Evolutionary conservation across 2,329 filamentous ascomycete genomes (phyloP).

Genomic region (Lachnellula hyalina): DNA sequence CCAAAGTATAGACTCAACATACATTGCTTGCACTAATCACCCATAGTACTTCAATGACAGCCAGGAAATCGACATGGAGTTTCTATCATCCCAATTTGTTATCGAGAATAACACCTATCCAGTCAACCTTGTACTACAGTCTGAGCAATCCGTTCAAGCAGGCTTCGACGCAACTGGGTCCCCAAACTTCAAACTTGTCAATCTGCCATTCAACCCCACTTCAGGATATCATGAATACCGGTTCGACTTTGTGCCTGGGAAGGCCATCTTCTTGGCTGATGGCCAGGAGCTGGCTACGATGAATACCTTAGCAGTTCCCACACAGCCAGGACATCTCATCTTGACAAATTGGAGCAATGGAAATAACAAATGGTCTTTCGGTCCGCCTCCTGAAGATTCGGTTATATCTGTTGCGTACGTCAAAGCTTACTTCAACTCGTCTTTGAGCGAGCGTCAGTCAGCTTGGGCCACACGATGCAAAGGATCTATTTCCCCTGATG

Average conservation of each 20-base stretch:
- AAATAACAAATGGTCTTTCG: slow-evolving; percentile 63
- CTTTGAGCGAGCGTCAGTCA: slow-evolving; percentile 33
- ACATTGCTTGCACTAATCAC: background rate
- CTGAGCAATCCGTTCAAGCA: slow-evolving; percentile 48
- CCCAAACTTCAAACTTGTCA: slow-evolving; percentile 49
- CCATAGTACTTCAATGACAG: slow-evolving; percentile 69
- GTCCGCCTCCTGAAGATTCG: slow-evolving; percentile 60
- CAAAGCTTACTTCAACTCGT: slow-evolving; percentile 77
- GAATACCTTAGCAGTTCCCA: slow-evolving; percentile 51
- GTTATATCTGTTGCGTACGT: slow-evolving; percentile 62
- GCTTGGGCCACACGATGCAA: slow-evolving; percentile 40
- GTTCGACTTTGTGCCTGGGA: slow-evolving; percentile 63
- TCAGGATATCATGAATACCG: slow-evolving; percentile 69
- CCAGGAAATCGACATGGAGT: slow-evolving; percentile 77
- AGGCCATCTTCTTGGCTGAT: slow-evolving; percentile 67
- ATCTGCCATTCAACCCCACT: slow-evolving; percentile 63
- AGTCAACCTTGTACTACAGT: slow-evolving; percentile 73
- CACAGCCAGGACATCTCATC: slow-evolving; percentile 58
- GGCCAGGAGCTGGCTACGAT: slow-evolving; percentile 51
- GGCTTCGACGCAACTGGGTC: slow-evolving; percentile 61
- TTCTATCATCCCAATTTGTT: slow-evolving; percentile 63
- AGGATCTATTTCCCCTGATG: slow-evolving; percentile 33
- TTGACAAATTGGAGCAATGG: slow-evolving; percentile 78
- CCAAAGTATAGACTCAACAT: background rate
- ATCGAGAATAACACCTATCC: slow-evolving; percentile 45